Evolutionary conservation across 805 yeast genomes (phyloP).

Genomic region (Clavispora asparagi): DNA sequence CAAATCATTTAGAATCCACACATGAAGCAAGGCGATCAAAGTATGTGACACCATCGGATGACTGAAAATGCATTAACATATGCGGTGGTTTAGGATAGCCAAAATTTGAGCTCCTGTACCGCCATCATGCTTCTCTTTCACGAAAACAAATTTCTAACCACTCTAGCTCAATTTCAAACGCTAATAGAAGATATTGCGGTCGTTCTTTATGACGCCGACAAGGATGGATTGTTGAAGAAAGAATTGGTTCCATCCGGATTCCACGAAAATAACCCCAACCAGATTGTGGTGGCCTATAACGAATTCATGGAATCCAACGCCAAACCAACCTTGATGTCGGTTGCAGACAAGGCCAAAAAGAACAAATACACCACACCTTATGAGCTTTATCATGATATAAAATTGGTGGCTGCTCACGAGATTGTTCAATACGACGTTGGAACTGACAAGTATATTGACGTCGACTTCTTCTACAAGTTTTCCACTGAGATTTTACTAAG

Average conservation of each 20-base stretch:
- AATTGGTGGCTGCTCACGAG: constrained; percentile 45
- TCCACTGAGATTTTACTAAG: constrained; percentile 58
- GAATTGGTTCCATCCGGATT: constrained; percentile 41
- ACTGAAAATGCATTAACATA: background rate
- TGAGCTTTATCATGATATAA: constrained; percentile 62
- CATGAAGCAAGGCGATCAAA: background rate
- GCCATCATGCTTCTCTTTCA: background rate
- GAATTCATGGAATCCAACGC: constrained; percentile 26
- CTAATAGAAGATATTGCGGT: constrained; percentile 14
- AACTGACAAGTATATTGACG: constrained; percentile 40
- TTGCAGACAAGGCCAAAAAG: constrained; percentile 36
- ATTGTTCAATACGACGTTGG: constrained; percentile 48
- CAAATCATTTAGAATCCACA: background rate
- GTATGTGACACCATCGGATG: background rate
- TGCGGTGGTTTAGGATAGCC: background rate
- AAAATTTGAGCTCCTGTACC: too few species aligned
- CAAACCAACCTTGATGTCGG: constrained; percentile 29
- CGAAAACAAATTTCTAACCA: background rate
- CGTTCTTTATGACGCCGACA: constrained; percentile 9
- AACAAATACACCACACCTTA: constrained; percentile 45
- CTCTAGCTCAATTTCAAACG: background rate
- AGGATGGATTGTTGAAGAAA: constrained; percentile 6
- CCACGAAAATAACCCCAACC: constrained; percentile 39
- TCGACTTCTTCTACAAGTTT: constrained; percentile 61
- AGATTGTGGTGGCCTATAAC: constrained; percentile 40